Percentiles rank a stretch among this genome's conserved stretches.
These are phyloP conservation scores for Talaromyces sp. DNA, from an alignment of 2,329 filamentous ascomycete genomes.

Conservation along the genomic window DNA sequence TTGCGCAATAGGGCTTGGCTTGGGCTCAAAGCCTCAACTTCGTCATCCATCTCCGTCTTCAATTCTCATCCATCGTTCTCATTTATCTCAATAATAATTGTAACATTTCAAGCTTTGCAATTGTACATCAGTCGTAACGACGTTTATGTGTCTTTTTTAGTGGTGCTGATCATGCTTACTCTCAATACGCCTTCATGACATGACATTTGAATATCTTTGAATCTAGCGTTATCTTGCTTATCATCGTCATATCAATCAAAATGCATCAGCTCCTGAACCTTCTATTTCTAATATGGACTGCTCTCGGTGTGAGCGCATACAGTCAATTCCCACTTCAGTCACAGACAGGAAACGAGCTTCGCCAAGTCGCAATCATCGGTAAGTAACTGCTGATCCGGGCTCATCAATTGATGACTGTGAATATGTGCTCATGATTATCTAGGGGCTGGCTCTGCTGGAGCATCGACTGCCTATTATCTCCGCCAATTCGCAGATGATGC, in stretches of 20 bases:
- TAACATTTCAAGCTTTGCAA: background rate
- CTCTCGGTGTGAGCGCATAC: constrained; percentile 16
- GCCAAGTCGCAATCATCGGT: constrained; percentile 32
- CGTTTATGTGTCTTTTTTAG: background rate
- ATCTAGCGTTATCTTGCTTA: background rate
- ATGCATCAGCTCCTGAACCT: background rate
- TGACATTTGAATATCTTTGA: background rate
- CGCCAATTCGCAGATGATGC: constrained; percentile 60
- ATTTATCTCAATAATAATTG: background rate
- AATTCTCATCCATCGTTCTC: background rate
- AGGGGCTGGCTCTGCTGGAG: constrained; percentile 86
- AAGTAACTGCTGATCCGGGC: background rate
- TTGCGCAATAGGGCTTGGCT: background rate
- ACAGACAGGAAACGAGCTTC: constrained; percentile 15
- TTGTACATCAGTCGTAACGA: background rate
- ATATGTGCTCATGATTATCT: background rate
- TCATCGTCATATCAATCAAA: background rate
- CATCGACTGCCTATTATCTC: constrained; percentile 80
- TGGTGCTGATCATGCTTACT: background rate
- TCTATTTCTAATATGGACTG: background rate
- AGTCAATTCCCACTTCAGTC: constrained; percentile 19
- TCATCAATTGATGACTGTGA: background rate
- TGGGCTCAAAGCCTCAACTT: background rate
- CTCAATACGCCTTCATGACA: background rate
- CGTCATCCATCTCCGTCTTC: background rate